Evolutionary conservation across 129 eudicot species (phyloP).

Genomic region (Flaveria trinervia): DNA sequence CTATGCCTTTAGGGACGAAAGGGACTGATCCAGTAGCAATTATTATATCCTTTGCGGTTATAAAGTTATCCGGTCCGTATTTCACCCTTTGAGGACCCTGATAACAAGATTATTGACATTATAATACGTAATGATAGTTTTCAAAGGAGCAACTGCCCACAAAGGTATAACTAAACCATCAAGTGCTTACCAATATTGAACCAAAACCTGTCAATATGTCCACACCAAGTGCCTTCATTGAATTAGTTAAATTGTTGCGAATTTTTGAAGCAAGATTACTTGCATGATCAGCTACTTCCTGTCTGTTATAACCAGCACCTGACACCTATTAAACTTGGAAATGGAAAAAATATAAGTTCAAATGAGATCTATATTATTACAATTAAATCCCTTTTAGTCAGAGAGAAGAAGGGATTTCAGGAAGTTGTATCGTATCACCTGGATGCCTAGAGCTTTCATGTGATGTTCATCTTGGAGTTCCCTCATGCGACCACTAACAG

Average conservation of each 20-base stretch:
- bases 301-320: slow-evolving; percentile 86
- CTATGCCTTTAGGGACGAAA: slow-evolving; percentile 87
- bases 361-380: slow-evolving; percentile 7
- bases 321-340: slow-evolving; percentile 59
- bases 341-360: slow-evolving; percentile 20
- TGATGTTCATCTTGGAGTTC: slow-evolving; percentile 89
- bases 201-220: slow-evolving; percentile 95
- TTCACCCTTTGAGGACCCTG: slow-evolving; percentile 94
- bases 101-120: slow-evolving; percentile 20
- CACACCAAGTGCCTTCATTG: slow-evolving; percentile 81
- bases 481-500: slow-evolving; percentile 94
- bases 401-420: not conserved
- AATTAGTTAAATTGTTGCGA: slow-evolving; percentile 76
- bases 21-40: slow-evolving; percentile 97
- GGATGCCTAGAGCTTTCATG: slow-evolving; percentile 78
- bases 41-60: slow-evolving; percentile 82
- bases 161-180: not conserved
- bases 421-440: slow-evolving; percentile 47
- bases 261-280: slow-evolving; percentile 84
- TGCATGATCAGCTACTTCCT: slow-evolving; percentile 92
- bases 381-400: not conserved
- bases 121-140: slow-evolving; percentile 3
- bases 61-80: slow-evolving; percentile 55
- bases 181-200: slow-evolving; percentile 62
- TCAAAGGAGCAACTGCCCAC: slow-evolving; percentile 5